Evolutionary conservation across 2,329 filamentous ascomycete species (phyloP).

Genomic region (Neonectria neomacrospora): DNA sequence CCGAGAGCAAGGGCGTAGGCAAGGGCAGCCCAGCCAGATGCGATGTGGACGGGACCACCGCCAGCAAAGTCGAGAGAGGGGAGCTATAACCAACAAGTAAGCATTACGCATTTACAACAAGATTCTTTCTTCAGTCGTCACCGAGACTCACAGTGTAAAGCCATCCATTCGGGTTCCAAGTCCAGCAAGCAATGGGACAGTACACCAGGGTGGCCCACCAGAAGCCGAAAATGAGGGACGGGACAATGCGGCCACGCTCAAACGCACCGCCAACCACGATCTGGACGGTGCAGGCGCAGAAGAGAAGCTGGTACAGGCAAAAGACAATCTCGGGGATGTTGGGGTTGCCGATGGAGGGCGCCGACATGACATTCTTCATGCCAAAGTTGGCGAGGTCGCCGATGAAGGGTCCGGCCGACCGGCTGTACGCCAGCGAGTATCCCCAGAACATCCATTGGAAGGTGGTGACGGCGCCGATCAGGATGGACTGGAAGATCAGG

Average conservation of each 20-base stretch:
- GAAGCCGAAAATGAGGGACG: constrained; percentile 70
- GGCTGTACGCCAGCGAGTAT: constrained; percentile 54
- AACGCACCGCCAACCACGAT: constrained; percentile 52
- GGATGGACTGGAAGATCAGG: constrained; percentile 58
- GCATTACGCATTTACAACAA: background rate
- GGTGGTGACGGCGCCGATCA: constrained; percentile 55
- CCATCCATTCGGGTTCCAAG: constrained; percentile 73
- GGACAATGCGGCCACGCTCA: constrained; percentile 50
- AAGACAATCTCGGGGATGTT: constrained; percentile 51
- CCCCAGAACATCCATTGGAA: constrained; percentile 60
- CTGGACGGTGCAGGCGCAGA: constrained; percentile 47
- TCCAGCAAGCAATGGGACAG: constrained; percentile 70
- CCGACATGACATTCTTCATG: constrained; percentile 48
- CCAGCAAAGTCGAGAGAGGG: constrained; percentile 66
- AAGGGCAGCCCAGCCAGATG: constrained; percentile 68
- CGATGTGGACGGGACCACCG: constrained; percentile 71
- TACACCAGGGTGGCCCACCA: constrained; percentile 73
- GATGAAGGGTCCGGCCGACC: constrained; percentile 47
- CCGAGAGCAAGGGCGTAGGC: constrained; percentile 72
- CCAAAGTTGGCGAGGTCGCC: constrained; percentile 49
- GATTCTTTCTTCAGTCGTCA: no score
- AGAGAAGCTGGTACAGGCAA: constrained; percentile 43
- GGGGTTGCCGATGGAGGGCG: constrained; percentile 47
- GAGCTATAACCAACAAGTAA: constrained; percentile 4
- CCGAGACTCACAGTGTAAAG: constrained; percentile 65